Percentiles rank a stretch among this genome's conserved stretches.
These are phyloP conservation scores for Neurospora sublineolata DNA, from an alignment of 495 filamentous ascomycete genomes.

Conservation along the genomic window DNA sequence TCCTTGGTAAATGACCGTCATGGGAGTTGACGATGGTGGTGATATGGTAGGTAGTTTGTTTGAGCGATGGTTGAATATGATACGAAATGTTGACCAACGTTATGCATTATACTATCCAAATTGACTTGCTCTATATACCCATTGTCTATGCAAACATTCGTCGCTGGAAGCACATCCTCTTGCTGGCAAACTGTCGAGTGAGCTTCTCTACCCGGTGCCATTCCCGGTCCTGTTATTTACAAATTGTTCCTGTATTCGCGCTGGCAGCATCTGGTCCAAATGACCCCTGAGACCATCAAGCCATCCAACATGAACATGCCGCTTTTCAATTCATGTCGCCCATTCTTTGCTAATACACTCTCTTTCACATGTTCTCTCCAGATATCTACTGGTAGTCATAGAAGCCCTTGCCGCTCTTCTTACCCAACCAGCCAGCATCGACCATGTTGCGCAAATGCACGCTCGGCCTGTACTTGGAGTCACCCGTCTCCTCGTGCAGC, in stretches of 20 bases:
- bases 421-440: slow-evolving; percentile 93
- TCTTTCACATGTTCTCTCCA: neutral
- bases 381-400: slow-evolving; percentile 56
- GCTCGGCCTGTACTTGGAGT: slow-evolving; percentile 87
- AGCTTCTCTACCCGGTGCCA: neutral
- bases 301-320: neutral
- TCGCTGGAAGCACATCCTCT: neutral
- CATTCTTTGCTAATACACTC: neutral
- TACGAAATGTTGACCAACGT: neutral
- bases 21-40: no score
- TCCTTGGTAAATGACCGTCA: neutral
- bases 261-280: neutral
- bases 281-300: neutral
- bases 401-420: slow-evolving; percentile 95
- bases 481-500: slow-evolving; percentile 78
- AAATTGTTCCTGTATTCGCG: neutral
- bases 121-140: neutral
- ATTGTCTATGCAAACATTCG: neutral
- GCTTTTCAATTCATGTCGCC: neutral
- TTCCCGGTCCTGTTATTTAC: neutral
- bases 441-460: slow-evolving; percentile 89
- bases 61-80: no score
- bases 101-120: neutral
- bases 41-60: no score
- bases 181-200: neutral